A percentile compares a stretch with the other conserved stretches of the same genome.
These are phyloP conservation scores for Cladosporium sp. DNA, from an alignment of 2,329 filamentous ascomycete species.

Conservation along the genomic window DNA sequence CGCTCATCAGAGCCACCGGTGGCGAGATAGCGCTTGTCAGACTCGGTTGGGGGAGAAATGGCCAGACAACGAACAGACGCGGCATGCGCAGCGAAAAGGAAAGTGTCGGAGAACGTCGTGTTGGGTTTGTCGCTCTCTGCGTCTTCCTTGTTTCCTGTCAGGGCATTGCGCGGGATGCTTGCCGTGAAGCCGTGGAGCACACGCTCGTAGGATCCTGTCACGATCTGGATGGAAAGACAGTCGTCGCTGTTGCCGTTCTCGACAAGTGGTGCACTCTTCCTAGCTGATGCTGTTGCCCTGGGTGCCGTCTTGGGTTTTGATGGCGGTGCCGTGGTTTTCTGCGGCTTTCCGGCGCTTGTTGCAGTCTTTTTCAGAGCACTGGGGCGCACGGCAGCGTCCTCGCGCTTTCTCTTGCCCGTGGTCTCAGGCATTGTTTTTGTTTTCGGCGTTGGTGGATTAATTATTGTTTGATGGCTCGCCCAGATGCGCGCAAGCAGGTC, in stretches of 20 bases:
- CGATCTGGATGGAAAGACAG: constrained; percentile 67
- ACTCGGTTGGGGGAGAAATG: constrained; percentile 58
- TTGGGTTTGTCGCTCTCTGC: constrained; percentile 17
- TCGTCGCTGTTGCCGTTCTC: not conserved
- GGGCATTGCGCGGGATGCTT: constrained; percentile 49
- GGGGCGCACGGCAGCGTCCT: constrained; percentile 10
- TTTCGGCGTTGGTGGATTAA: not conserved
- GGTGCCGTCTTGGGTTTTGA: not conserved
- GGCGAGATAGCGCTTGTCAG: constrained; percentile 79
- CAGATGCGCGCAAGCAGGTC: not conserved
- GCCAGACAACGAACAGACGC: constrained; percentile 88
- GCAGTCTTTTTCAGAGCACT: constrained; percentile 18
- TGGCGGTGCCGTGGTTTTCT: not conserved
- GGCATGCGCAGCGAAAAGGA: constrained; percentile 89
- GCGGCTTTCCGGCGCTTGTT: constrained; percentile 1
- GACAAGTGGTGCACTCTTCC: not conserved
- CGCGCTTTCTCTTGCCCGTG: constrained; percentile 21
- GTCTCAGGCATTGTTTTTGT: not conserved
- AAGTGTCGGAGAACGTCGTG: constrained; percentile 79
- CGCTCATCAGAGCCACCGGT: constrained; percentile 90
- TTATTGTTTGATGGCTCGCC: not conserved
- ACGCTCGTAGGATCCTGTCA: constrained; percentile 90
- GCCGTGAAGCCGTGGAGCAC: constrained; percentile 86
- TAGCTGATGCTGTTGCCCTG: not conserved
- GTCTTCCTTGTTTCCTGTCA: constrained; percentile 14